A percentile compares a stretch with the other conserved stretches of the same genome.
phyloP scores from a whole-genome alignment of 805 yeast genomes.

The Ogataea naganishii region DNA sequence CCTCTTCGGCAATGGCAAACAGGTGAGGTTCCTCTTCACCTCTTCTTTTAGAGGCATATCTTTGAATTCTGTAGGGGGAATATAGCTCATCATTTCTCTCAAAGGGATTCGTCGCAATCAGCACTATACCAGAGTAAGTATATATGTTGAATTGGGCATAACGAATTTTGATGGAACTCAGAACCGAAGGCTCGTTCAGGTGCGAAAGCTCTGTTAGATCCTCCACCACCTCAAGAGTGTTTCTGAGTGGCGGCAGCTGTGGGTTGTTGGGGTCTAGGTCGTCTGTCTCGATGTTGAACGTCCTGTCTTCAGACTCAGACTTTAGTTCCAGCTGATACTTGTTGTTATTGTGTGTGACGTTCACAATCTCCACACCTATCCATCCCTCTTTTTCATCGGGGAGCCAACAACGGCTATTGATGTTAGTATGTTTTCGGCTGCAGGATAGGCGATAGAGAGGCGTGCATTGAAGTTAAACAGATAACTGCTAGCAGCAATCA shows the following conservation, averaged over 20 bases:
- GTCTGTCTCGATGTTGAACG: slow-evolving; percentile 39
- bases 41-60: slow-evolving; percentile 85
- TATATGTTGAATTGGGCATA: slow-evolving; percentile 86
- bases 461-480: not conserved
- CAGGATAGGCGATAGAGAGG: slow-evolving; percentile 2
- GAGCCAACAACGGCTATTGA: slow-evolving; percentile 64
- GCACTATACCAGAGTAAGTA: slow-evolving; percentile 93
- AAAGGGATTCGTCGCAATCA: slow-evolving; percentile 94
- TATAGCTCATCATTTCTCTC: slow-evolving; percentile 86
- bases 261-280: slow-evolving; percentile 42
- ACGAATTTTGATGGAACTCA: slow-evolving; percentile 85
- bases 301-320: slow-evolving; percentile 38
- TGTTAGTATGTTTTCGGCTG: too few relatives aligned
- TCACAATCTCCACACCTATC: slow-evolving; percentile 58
- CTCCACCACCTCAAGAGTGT: slow-evolving; percentile 91
- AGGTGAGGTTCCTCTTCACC: slow-evolving; percentile 96
- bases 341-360: slow-evolving; percentile 29
- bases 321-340: slow-evolving; percentile 43
- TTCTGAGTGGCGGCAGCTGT: slow-evolving; percentile 71
- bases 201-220: slow-evolving; percentile 90
- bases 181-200: slow-evolving; percentile 91
- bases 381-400: slow-evolving; percentile 70
- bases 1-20: slow-evolving; percentile 97
- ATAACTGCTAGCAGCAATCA: slow-evolving; percentile 15
- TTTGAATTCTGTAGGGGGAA: slow-evolving; percentile 87